Evolutionary conservation across 805 yeast genomes (phyloP), one percentile per base, ranked within the genome.

Genomic region (Metschnikowia aberdeeniae): DNA sequence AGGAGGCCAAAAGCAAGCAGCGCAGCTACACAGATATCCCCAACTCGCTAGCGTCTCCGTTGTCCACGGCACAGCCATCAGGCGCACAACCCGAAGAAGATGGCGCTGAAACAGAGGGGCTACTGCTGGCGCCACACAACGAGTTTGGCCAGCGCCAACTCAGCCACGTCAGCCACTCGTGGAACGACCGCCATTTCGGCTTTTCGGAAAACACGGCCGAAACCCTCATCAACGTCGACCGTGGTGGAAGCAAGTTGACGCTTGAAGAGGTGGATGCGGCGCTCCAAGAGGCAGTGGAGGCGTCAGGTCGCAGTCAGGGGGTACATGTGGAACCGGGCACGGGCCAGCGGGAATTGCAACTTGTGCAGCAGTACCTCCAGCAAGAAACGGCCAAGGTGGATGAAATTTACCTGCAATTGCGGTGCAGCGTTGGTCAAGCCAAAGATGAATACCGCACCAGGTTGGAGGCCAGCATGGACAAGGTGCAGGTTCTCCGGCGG

Each of bases 401-500:
- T 22, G 51, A 48, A 11, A 33, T 68, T 12, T 51, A 49, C 12
- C 47, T 42, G n/a, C 50, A 56, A 13, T 51, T 70, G 24, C 42
- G 36, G 24, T 39, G 37, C 7, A 53, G 55, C 42, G 46, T 59
- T 6, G 55, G 43, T 10, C 42, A 35, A 10, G 52, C 65, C 34
- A 52, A 54, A 33, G 43, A 29, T 2, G 52, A 51, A 28, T 65
- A 62, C 50, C 57, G 59, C 26, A 49, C 48, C 5, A 62, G 62
- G 28, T 59, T 69, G 42, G 60, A 58, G 39, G 53, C 45, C 12
- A 64, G 61, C 39, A 55, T 66, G 22, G 47, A 51, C 11, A 60
- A 62, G 40, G 55, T 70, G 22, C 54, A 62, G 20, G 62, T 59
- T 14, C 50, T 71, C n/a, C 42, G 59, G 30, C 50, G 44, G 13